Evolutionary conservation across 1,139 yeast genomes (phyloP).

Genomic region (Saccharomyces hybrid): DNA sequence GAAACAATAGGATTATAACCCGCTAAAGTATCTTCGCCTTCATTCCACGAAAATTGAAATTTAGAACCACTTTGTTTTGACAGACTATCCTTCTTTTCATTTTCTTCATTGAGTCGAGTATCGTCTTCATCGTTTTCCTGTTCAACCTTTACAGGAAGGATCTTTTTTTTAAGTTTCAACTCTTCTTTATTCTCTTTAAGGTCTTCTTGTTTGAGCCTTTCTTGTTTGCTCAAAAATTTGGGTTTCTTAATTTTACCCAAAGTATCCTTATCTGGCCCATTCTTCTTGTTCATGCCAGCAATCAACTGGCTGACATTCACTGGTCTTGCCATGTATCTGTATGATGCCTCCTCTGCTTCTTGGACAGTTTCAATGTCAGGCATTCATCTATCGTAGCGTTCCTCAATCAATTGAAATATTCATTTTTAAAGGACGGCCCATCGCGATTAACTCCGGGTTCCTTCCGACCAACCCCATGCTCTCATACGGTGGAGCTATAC

Average conservation of each 20-base stretch:
- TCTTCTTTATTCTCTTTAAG: neutral
- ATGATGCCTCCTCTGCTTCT: neutral
- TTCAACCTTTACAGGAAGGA: neutral
- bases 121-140: neutral
- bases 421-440: neutral
- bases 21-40: slow-evolving; percentile 54
- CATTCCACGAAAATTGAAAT: slow-evolving; percentile 67
- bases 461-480: neutral
- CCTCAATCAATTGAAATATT: too few relatives aligned
- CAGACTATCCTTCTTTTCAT: slow-evolving; percentile 22
- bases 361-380: neutral
- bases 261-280: neutral
- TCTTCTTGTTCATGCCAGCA: slow-evolving; percentile 5
- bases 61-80: slow-evolving; percentile 23
- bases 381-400: neutral
- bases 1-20: slow-evolving; percentile 40
- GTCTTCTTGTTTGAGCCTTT: neutral
- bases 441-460: neutral
- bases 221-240: neutral
- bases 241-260: neutral
- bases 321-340: slow-evolving; percentile 16
- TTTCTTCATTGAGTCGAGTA: neutral
- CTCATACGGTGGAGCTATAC: neutral
- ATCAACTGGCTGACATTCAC: slow-evolving; percentile 9
- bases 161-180: too few relatives aligned